Base-by-base conservation (phyloP, 2,329 filamentous ascomycete species). In the Claviceps sp. region DNA sequence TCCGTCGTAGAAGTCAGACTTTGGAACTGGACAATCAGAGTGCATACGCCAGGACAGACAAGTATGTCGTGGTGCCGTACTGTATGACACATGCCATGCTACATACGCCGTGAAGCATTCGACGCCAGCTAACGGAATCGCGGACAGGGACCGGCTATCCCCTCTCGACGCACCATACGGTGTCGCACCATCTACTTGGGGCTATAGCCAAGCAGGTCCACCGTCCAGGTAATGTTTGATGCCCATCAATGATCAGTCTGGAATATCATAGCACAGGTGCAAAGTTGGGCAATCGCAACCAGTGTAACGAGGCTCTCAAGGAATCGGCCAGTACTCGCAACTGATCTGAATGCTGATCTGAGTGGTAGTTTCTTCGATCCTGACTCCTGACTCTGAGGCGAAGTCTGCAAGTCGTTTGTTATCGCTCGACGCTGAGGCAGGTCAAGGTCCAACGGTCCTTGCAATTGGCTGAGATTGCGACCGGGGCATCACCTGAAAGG, bases 401-500 rank as follows among this genome's bases (percentile, higher is more conserved):
- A n/a, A 46, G 26, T 45, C 40, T 36, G 49, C 49, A 44, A 44
- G 47, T 14, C 8, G 38, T 36, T 17, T 49, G 43, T 39, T 50
- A 34, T 50, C 42, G 16, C n/a, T n/a, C n/a, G n/a, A n/a, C n/a
- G n/a, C 34, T 36, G n/a, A 47, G 13, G 17, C 50, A 34, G 46
- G 22, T 13, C 37, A 34, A 34, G 29, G 4, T 29, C 29, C 29
- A 47, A 38, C 17, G 17, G 20, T 7, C 23, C 17, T 38, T 50
- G 22, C 47, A 40, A 36, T 50, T 53, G 26, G 46, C 17, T 39
- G 42, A 26, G 29, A 50, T 36, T 9, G 16, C 13, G 45, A 48
- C 54, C 54, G 45, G 50, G 50, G 43, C 51, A 20, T 4, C 3
- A 23, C 23, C 38, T 40, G 44, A 44, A 44, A 34, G 43, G 29